These are phyloP conservation scores for Amoeboaphelidium protococcarum DNA, from an alignment of 371 early-diverging fungal genomes.

Conservation along the genomic window DNA sequence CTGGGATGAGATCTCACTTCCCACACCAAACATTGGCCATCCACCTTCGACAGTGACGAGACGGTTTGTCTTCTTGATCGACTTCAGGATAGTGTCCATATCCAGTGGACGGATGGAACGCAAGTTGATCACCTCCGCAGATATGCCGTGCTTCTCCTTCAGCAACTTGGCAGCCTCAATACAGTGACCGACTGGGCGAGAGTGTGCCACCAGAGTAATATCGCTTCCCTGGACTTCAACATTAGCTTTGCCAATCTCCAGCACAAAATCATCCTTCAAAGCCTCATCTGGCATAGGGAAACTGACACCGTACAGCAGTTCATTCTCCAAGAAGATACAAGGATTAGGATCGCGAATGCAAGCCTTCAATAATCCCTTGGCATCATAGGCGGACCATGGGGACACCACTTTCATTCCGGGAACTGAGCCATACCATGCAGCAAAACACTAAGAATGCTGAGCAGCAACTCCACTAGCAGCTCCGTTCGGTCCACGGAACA, in stretches of 20 bases:
- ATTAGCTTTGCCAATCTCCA: constrained; percentile 92
- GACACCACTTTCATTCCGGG: constrained; percentile 97
- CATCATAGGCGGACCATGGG: constrained; percentile 93
- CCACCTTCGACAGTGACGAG: constrained; percentile 91
- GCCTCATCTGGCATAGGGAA: constrained; percentile 64
- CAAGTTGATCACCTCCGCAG: constrained; percentile 85
- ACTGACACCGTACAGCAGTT: constrained; percentile 82
- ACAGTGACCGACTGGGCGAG: constrained; percentile 60
- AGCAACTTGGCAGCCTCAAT: constrained; percentile 75
- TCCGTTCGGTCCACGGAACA: constrained; percentile 99
- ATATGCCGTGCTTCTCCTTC: constrained; percentile 52
- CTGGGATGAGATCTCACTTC: constrained; percentile 79
- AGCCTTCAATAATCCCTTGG: constrained; percentile 78
- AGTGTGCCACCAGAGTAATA: constrained; percentile 86
- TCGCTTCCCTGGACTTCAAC: constrained; percentile 67
- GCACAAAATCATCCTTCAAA: constrained; percentile 55
- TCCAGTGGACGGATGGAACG: constrained; percentile 95
- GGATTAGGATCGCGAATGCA: constrained; percentile 98
- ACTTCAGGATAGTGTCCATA: constrained; percentile 63
- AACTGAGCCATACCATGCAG: constrained; percentile 93
- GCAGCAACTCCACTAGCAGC: constrained; percentile 96
- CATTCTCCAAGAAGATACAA: constrained; percentile 93
- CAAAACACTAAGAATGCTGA: constrained; percentile 98
- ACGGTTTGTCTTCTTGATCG: constrained; percentile 93
- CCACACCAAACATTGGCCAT: constrained; percentile 91